Percentiles rank a stretch among this genome's conserved stretches.
These are phyloP conservation scores for Flaveria bidentis DNA, from an alignment of 129 eudicot genomes.

Conservation along the genomic window DNA sequence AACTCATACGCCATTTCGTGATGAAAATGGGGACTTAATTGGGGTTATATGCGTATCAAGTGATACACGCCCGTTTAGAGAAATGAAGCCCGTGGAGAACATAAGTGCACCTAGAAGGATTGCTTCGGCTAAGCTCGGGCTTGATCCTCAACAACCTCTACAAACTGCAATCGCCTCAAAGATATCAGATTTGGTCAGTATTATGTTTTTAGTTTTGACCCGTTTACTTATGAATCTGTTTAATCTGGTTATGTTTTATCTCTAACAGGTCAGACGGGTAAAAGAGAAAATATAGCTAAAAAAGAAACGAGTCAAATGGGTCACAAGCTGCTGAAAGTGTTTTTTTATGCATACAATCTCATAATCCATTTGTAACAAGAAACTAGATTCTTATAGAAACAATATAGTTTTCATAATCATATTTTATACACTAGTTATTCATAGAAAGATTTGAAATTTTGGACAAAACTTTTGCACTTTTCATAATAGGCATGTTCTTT, in stretches of 20 bases:
- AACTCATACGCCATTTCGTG: conserved; percentile 71
- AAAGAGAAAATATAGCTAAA: neutral
- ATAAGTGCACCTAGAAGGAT: conserved; percentile 41
- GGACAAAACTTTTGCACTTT: neutral
- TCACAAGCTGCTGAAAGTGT: neutral
- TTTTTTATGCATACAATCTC: neutral
- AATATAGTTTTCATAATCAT: neutral
- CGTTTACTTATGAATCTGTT: neutral
- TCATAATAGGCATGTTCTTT: neutral
- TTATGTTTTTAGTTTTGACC: neutral
- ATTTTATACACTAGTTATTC: neutral
- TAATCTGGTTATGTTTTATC: neutral
- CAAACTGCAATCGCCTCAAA: conserved; percentile 73
- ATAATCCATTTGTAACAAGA: neutral
- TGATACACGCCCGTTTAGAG: conserved; percentile 67
- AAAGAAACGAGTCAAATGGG: neutral
- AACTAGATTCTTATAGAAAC: neutral
- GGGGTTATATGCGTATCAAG: conserved; percentile 76
- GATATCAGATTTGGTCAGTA: conserved; percentile 71
- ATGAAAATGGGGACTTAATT: conserved; percentile 62
- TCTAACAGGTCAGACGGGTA: neutral
- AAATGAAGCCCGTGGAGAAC: conserved; percentile 29
- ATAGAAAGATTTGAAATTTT: neutral
- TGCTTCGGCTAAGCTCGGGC: conserved; percentile 53
- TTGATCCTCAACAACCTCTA: conserved; percentile 76